Base-by-base conservation (phyloP, 108 stramenopile genomes). In the Stephanodiscus triporus region DNA sequence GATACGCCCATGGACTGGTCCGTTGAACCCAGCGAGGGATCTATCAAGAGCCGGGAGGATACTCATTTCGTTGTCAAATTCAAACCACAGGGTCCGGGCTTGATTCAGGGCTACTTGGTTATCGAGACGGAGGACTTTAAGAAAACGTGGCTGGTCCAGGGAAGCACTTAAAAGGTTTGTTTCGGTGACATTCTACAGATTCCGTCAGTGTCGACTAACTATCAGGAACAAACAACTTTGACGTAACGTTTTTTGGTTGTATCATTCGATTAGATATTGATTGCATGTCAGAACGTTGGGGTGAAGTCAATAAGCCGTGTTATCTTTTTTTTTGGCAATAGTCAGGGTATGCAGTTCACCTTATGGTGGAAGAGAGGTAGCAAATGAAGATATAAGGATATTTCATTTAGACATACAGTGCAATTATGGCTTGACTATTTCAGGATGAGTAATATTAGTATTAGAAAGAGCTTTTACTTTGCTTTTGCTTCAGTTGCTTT, bases 91-190 rank as follows among this genome's bases (percentile, higher is more conserved):
- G 69, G 73, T 51, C 86, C 86, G 32, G 93, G 91, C 17, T 22
- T 79, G 27, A 63, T 57, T 23, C 77, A 89, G 73, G 93, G 89
- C 37, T 85, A 78, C 66, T 79, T 95, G 47, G 89, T 95, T 13
- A 91, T 95, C 47, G 87, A 95, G 73, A 95, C 93, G 2, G 93
- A 95, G 72, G 93, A 94, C 73, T 89, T 88, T 49, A 94, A 95
- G 63, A 91, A 91, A 86, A 90, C 91, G 17, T 95, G 85, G 84
- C 86, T 90, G 54, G 70, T 91, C 53, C 66, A 84, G 54, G 93
- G 93, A 74, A 85, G 62, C 66, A 86, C 85, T 20, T 80, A 73
- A n/a, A n/a, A 63, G 32, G 14, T 36, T 48, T 26, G 13, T 57
- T 1, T 22, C 24, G 6, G 51, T 24, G 24, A 24, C 1, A 20